Percentiles rank a stretch among this genome's conserved stretches.
Conservation (phyloP, 495 filamentous ascomycete species). For the Xylaria palmicola region DNA sequence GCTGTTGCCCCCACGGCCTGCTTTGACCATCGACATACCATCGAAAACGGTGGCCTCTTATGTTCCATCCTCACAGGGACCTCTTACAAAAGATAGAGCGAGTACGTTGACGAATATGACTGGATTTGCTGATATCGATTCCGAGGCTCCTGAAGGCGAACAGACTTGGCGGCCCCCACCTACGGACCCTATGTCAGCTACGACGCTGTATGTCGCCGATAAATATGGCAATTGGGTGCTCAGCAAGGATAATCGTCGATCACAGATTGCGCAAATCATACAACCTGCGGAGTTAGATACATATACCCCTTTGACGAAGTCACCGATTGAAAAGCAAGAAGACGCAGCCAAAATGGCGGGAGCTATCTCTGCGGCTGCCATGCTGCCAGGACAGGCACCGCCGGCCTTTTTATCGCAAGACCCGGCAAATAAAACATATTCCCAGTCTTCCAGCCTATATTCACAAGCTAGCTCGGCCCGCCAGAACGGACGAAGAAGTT, state of each 20-base stretch:
- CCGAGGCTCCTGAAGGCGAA: slow-evolving; percentile 24
- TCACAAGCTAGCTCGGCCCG: slow-evolving; percentile 23
- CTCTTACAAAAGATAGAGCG: slow-evolving; percentile 27
- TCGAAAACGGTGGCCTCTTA: slow-evolving; percentile 7
- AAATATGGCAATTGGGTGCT: slow-evolving; percentile 48
- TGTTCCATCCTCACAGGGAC: slow-evolving; percentile 14
- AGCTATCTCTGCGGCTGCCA: slow-evolving; percentile 22
- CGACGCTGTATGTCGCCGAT: slow-evolving; percentile 42
- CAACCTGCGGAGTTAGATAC: slow-evolving; percentile 33
- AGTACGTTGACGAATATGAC: slow-evolving; percentile 50
- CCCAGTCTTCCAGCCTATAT: slow-evolving; percentile 29
- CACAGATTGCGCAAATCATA: slow-evolving; percentile 16
- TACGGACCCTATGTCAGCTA: slow-evolving; percentile 37
- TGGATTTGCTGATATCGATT: slow-evolving; percentile 43
- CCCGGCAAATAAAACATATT: not conserved
- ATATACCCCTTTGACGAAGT: slow-evolving; percentile 41
- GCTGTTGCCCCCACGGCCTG: slow-evolving; percentile 30
- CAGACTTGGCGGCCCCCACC: slow-evolving; percentile 43
- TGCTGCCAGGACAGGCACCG: slow-evolving; percentile 14
- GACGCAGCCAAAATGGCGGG: slow-evolving; percentile 26
- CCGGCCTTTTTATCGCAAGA: slow-evolving; percentile 21
- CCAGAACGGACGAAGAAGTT: slow-evolving; percentile 12
- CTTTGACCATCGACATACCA: slow-evolving; percentile 35
- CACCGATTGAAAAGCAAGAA: slow-evolving; percentile 38
- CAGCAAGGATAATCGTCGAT: slow-evolving; percentile 24